Base-by-base conservation (phyloP, 768 basidiomycete species). In the Nevesoporus exiguus region DNA sequence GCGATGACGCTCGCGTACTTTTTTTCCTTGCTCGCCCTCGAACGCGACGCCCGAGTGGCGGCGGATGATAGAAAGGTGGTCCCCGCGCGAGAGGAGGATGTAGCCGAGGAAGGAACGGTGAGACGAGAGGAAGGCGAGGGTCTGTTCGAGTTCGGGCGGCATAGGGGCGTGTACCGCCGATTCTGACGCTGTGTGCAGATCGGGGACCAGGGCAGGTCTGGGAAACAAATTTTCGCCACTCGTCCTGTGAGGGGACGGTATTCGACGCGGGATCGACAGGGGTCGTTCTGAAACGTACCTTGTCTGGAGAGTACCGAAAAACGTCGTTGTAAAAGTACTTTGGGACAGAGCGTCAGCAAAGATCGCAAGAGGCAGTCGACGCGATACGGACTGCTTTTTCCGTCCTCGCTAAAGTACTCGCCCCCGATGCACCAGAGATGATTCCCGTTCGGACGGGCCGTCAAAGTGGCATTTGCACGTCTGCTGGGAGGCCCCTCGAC, bases 311-410 rank as follows among this genome's bases (percentile, higher is more conserved):
- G 69, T 95, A 95, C 21, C 93, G 78, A 68, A 86, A 94, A 0
- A 92, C 84, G 61, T 94, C 93, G 60, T 86, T 89, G 71, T 93
- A 93, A 70, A 93, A 91, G 66, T 91, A 82, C 88, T 90, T 47
- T 4, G 21, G 10, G 21, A 2, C 24, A 5, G 17, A n/a, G 2
- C 10, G 36, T 58, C 5, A 54, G 46, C 7, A 29, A 8, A 21
- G 11, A 40, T 29, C 15, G 4, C 11, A 25, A 3, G 15, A 10
- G 7, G 22, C 0, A n/a, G 1, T 15, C 25, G n/a, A 40, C 0
- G 13, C 1, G 3, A 14, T 39, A 66, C 79, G 43, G 58, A 90
- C 87, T 15, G 90, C 86, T 66, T 83, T 88, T 11, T n/a, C 83
- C 83, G 55, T 95, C 94, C 43, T 94, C 90, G 54, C 83, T 84